Evolutionary conservation across 306 rosid species (phyloP), one percentile per base, ranked within the genome.

Genomic region (Malus domestica): DNA sequence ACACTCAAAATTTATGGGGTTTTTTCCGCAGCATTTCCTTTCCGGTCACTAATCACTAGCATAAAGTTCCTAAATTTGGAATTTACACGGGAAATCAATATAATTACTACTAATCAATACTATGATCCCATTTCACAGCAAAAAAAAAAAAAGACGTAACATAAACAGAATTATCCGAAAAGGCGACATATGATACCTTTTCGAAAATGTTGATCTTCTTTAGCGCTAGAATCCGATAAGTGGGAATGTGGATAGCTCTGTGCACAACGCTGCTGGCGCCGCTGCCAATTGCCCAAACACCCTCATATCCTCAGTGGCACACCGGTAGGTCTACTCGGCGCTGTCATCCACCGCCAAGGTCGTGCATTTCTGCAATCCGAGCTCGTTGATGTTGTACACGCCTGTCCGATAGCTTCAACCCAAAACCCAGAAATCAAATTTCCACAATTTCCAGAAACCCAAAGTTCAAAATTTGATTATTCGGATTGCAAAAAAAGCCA

Each of bases 181-280:
- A 76, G 54, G 19, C 1, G 19, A 4, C 13, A 14, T 6, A 51
- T 49, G 57, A 64, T 68, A 91, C 98, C 97, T 92, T 95, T 81
- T 95, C 99, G 79, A 95, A 95, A 74, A 95, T 95, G 57, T 95
- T 95, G 73, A 95, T 95, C 89, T 92, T 95, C 91, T 92, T 95
- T 51, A 95, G 70, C 1, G 97, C 99, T 54, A 95, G 74, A 76
- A 95, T 88, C 72, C 93, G 89, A 78, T 95, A 97, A 5, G 82
- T 86, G 52, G 97, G 97, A 67, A 95, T 89, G 78, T 95, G 98
- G 16, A 95, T 88, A 74, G 97, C 98, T 87, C 97, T 92, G 86
- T 95, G 97, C 49, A 95, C 98, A 78, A 95, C 87, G 80, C 97
- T 90, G 71, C 98, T 95, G 18, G 98, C 98, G 20, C 98, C 98